phyloP scores from a whole-genome alignment of 2,329 filamentous ascomycete species.

The Nigrospora osmanthi region DNA sequence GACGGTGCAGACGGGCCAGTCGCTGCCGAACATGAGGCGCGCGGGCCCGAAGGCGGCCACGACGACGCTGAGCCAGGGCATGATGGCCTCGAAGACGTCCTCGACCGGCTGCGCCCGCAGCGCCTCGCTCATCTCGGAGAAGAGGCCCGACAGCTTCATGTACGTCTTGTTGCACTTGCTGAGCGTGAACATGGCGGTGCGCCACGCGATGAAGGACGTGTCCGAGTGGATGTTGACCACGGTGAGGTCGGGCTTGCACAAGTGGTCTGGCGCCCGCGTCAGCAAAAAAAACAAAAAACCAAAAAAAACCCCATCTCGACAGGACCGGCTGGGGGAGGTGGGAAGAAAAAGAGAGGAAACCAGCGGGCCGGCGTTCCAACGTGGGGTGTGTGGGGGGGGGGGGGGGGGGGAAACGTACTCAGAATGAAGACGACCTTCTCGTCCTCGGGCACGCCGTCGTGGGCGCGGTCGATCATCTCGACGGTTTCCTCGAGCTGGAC shows the following conservation, averaged over 20 bases:
- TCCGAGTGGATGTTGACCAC: constrained; percentile 48
- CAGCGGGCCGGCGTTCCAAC: neutral
- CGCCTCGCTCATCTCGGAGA: constrained; percentile 65
- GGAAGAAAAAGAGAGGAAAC: neutral
- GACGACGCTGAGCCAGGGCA: constrained; percentile 65
- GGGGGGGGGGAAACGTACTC: constrained; percentile 40
- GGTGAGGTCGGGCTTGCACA: constrained; percentile 78
- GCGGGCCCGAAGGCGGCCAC: constrained; percentile 64
- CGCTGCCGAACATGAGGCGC: constrained; percentile 82
- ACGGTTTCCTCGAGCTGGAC: constrained; percentile 66
- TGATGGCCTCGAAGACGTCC: constrained; percentile 54
- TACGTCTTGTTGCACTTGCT: constrained; percentile 59
- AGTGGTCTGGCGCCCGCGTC: constrained; percentile 56
- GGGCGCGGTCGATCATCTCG: constrained; percentile 61
- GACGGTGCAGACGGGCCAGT: constrained; percentile 88
- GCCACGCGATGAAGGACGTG: constrained; percentile 61
- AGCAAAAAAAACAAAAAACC: no score
- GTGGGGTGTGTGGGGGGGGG: neutral
- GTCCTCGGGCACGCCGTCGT: constrained; percentile 50
- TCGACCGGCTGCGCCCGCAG: constrained; percentile 40
- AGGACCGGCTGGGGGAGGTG: no score
- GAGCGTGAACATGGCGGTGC: constrained; percentile 58
- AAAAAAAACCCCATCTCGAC: no score
- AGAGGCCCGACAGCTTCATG: constrained; percentile 86
- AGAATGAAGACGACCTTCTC: constrained; percentile 61